Conservation (phyloP, 2,329 filamentous ascomycete genomes). For the Sclerotinia subarctica region DNA sequence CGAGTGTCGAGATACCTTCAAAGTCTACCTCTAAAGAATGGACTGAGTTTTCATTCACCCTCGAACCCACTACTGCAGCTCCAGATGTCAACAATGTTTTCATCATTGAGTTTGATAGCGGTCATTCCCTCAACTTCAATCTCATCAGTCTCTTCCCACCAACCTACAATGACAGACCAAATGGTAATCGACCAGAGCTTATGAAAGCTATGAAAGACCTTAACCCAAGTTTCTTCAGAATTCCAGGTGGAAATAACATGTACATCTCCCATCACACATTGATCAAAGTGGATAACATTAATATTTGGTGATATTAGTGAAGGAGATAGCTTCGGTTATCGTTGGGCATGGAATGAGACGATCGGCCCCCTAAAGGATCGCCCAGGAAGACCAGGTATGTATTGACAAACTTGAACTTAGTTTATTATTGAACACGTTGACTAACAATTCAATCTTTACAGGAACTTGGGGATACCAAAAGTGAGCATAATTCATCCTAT, state of each 20-base stretch:
- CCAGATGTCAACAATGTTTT: conserved; percentile 52
- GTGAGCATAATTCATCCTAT: neutral
- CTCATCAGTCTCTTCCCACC: conserved; percentile 58
- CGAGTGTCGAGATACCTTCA: conserved; percentile 26
- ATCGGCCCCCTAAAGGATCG: conserved; percentile 42
- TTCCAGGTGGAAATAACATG: conserved; percentile 64
- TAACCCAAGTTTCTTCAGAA: conserved; percentile 56
- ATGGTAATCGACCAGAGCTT: conserved; percentile 56
- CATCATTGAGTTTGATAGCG: conserved; percentile 47
- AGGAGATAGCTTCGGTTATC: conserved; percentile 30
- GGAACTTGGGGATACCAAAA: conserved; percentile 25
- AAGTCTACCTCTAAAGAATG: conserved; percentile 25
- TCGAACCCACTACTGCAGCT: conserved; percentile 24
- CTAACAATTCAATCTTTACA: neutral
- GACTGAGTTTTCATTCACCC: conserved; percentile 22
- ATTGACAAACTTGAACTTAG: conserved; percentile 32
- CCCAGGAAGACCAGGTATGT: conserved; percentile 42
- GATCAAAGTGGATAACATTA: conserved; percentile 27
- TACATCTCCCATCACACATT: conserved; percentile 26
- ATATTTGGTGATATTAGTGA: conserved; percentile 31
- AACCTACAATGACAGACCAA: conserved; percentile 54
- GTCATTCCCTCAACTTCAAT: conserved; percentile 51
- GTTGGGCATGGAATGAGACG: conserved; percentile 42
- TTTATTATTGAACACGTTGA: neutral
- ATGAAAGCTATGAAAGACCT: conserved; percentile 50